These are phyloP conservation scores for Aspergillus pseudoglaucus DNA, from an alignment of 2,329 filamentous ascomycete genomes.

Conservation along the genomic window DNA sequence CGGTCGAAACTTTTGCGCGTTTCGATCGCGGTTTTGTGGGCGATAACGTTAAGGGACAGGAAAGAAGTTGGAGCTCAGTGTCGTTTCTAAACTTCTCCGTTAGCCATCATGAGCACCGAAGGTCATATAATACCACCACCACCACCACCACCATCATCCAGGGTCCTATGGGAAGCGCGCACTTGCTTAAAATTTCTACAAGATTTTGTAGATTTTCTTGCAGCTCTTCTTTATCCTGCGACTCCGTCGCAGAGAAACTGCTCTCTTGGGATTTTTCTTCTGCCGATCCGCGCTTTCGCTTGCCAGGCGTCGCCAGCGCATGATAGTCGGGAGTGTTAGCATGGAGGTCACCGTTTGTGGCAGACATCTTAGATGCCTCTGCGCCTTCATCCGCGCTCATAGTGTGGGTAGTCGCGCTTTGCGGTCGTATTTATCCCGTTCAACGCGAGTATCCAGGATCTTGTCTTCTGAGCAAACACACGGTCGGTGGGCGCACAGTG, in stretches of 20 bases:
- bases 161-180: slow-evolving; percentile 2
- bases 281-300: slow-evolving; percentile 36
- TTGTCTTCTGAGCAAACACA: background rate
- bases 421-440: slow-evolving; percentile 8
- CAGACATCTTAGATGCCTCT: slow-evolving; percentile 22
- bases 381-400: slow-evolving; percentile 35
- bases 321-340: slow-evolving; percentile 22
- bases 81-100: slow-evolving; percentile 29
- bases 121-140: slow-evolving; percentile 6
- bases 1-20: slow-evolving; percentile 35
- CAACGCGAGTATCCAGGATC: slow-evolving; percentile 11
- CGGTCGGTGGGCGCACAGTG: background rate
- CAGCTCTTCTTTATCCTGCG: slow-evolving; percentile 25
- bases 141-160: slow-evolving; percentile 6
- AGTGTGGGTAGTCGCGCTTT: slow-evolving; percentile 17
- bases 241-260: slow-evolving; percentile 15
- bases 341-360: slow-evolving; percentile 30
- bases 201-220: slow-evolving; percentile 32
- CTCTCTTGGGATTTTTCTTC: slow-evolving; percentile 25
- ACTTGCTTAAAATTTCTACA: slow-evolving; percentile 28
- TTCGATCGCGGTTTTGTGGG: slow-evolving; percentile 37
- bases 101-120: background rate
- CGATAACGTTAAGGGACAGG: slow-evolving; percentile 31
- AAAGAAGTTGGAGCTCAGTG: slow-evolving; percentile 38
- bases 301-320: slow-evolving; percentile 30